Base-by-base conservation (phyloP, 139 green algal genomes). In the Chlorella vulgaris region DNA sequence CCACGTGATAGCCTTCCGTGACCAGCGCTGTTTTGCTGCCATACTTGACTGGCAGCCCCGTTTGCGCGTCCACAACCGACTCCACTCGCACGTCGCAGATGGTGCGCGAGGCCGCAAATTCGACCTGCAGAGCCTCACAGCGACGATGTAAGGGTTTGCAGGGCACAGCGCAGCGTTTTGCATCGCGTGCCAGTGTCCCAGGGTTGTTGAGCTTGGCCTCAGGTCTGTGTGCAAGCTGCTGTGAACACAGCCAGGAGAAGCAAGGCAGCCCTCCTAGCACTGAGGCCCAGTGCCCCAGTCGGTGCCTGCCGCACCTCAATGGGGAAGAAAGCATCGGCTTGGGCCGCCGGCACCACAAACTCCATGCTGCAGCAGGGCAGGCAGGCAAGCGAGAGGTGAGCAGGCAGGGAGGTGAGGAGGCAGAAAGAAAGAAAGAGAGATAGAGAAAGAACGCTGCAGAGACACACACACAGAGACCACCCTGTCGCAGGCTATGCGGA, bases 241-340 rank as follows among this genome's bases (percentile, higher is more conserved):
- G n/a, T n/a, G n/a, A n/a, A n/a, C n/a, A n/a, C n/a, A n/a, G n/a
- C n/a, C n/a, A n/a, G n/a, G n/a, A n/a, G n/a, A n/a, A n/a, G n/a
- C n/a, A 47, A 50, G 63, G 19, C 7, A 22, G 33, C 13, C 18
- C 10, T 73, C 21, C n/a, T 24, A 28, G 31, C 65, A 73, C 1
- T 3, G 8, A 43, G 13, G 8, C 26, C 0, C 2, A 65, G 39
- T 29, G 22, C 29, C 31, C 26, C 39, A 33, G 28, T 13, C 10
- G 8, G n/a, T 6, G 29, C 22, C 63, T 18, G 6, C 50, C n/a
- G 75, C 33, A 96, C 89, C 74, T 98, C 92, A 3, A 99, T 92
- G 8, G 97, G 97, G 92, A 98, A 99, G 90, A 99, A 98, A 6
- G 78, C 67, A 29, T 94, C 91, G 0, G 92, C 28, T 77, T 95